A percentile compares a stretch with the other conserved stretches of the same genome.
Evolutionary conservation across 768 basidiomycete genomes (phyloP).

Genomic region (Termitomyces titanicus): DNA sequence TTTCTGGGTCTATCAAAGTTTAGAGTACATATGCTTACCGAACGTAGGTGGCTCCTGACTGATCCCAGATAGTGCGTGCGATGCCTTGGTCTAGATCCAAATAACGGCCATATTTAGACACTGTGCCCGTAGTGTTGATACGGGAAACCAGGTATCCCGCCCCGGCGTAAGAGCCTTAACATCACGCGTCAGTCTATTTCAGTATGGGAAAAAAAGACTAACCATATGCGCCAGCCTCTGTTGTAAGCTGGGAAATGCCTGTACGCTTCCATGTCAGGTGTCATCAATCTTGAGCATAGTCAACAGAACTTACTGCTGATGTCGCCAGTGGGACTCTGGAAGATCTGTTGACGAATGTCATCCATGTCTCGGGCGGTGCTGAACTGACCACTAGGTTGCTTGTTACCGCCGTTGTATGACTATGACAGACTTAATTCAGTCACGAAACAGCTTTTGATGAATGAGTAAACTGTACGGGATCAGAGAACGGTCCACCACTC

Average conservation of each 20-base stretch:
- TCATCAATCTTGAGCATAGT: background rate
- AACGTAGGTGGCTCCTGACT: slow-evolving; percentile 39
- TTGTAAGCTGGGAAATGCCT: slow-evolving; percentile 55
- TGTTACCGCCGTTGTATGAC: slow-evolving; percentile 74
- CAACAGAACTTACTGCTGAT: slow-evolving; percentile 42
- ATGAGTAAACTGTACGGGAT: slow-evolving; percentile 41
- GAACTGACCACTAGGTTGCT: slow-evolving; percentile 38
- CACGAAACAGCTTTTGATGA: background rate
- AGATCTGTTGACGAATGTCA: slow-evolving; percentile 52
- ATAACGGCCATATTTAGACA: slow-evolving; percentile 57
- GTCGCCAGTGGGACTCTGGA: slow-evolving; percentile 53
- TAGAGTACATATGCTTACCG: slow-evolving; percentile 40
- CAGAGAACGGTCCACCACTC: slow-evolving; percentile 70
- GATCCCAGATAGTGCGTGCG: slow-evolving; percentile 57
- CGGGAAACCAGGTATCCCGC: slow-evolving; percentile 59
- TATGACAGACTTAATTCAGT: slow-evolving; percentile 15
- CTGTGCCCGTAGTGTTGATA: slow-evolving; percentile 34
- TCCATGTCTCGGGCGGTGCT: slow-evolving; percentile 48
- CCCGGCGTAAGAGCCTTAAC: slow-evolving; percentile 62
- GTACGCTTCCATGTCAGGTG: background rate
- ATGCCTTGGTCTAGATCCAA: slow-evolving; percentile 65
- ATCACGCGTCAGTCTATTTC: background rate
- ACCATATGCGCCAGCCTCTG: slow-evolving; percentile 63
- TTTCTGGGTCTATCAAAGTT: background rate
- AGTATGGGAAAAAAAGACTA: slow-evolving; percentile 10